phyloP scores from a whole-genome alignment of 768 basidiomycete species.

The Pleurotus tuber-regium region DNA sequence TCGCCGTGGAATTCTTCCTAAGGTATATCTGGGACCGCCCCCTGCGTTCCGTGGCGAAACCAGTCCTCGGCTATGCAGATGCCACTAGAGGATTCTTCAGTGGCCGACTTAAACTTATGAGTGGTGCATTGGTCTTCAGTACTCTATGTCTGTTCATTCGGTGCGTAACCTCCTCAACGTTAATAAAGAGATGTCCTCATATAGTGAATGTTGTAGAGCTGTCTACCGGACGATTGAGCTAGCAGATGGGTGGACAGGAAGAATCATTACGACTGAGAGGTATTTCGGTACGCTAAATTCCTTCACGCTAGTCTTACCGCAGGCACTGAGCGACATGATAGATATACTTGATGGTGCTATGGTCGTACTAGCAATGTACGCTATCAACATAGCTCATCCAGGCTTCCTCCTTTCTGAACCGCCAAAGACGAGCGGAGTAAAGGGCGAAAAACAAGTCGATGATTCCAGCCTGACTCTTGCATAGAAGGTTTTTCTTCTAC shows the following conservation, averaged over 20 bases:
- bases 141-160: constrained; percentile 46
- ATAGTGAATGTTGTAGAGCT: constrained; percentile 29
- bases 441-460: too few relatives aligned
- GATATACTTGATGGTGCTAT: too few relatives aligned
- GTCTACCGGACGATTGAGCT: constrained; percentile 55
- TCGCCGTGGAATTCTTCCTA: neutral
- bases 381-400: too few relatives aligned
- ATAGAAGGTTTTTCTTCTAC: too few relatives aligned
- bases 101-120: constrained; percentile 27
- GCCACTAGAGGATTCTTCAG: constrained; percentile 13
- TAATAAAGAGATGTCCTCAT: too few relatives aligned
- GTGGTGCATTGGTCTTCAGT: constrained; percentile 33
- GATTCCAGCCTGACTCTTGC: too few relatives aligned
- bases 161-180: constrained; percentile 27
- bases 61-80: neutral
- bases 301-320: too few relatives aligned
- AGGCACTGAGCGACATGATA: too few relatives aligned
- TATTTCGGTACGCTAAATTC: constrained; percentile 46
- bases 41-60: constrained; percentile 14
- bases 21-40: too few relatives aligned
- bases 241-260: constrained; percentile 47
- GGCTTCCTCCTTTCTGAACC: too few relatives aligned
- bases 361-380: too few relatives aligned
- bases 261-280: constrained; percentile 45
- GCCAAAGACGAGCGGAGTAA: too few relatives aligned